Percentiles rank a stretch among this genome's conserved stretches.
phyloP scores from a whole-genome alignment of 768 basidiomycete genomes.

The Chalciporus sphaerocephalus region DNA sequence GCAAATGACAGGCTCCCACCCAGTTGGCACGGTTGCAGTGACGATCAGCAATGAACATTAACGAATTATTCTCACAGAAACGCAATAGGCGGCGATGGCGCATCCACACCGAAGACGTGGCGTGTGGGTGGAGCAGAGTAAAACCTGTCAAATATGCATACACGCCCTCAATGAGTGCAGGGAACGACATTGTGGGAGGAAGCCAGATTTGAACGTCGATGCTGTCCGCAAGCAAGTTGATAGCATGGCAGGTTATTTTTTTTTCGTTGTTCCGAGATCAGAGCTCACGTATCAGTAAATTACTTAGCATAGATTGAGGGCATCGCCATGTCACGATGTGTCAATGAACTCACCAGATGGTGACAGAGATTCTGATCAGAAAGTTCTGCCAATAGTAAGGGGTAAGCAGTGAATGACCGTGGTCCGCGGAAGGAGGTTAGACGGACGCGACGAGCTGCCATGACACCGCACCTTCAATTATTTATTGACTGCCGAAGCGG shows the following conservation, averaged over 20 bases:
- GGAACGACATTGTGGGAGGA: background rate
- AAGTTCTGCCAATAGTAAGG: background rate
- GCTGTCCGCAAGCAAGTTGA: background rate
- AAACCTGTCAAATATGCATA: too few species aligned
- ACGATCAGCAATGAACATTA: background rate
- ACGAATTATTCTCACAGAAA: conserved; percentile 3
- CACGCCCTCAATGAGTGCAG: background rate
- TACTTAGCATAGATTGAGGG: background rate
- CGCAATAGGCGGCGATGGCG: background rate
- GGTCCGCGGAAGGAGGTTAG: background rate
- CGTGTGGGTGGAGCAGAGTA: conserved; percentile 6
- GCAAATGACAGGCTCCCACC: background rate
- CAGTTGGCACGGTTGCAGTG: conserved; percentile 1
- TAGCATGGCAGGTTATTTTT: background rate
- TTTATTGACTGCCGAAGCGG: background rate
- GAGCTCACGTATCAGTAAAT: background rate
- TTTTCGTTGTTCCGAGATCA: background rate
- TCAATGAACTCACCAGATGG: background rate
- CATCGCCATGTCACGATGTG: too few species aligned
- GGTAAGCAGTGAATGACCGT: background rate
- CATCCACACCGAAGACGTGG: background rate
- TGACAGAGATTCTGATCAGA: background rate
- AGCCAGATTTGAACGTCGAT: background rate
- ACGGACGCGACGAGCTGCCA: background rate
- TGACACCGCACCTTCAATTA: background rate